Evolutionary conservation across 176 grass and related monocot genomes (phyloP).

Genomic region (Carex myosuroides): DNA sequence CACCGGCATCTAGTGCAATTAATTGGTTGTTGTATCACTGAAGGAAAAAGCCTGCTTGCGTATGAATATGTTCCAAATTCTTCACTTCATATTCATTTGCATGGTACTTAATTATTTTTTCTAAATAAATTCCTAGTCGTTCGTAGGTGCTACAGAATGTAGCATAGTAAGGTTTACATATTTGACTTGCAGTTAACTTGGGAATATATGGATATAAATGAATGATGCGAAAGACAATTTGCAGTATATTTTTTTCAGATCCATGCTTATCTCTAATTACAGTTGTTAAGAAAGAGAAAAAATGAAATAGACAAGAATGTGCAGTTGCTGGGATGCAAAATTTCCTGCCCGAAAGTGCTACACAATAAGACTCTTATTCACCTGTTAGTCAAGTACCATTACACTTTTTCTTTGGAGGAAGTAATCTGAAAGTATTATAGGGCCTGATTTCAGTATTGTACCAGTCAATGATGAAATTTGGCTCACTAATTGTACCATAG

Average conservation of each 20-base stretch:
- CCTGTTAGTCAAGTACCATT: background rate
- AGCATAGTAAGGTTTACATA: background rate
- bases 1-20: conserved; percentile 71
- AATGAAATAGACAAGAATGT: background rate
- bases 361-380: background rate
- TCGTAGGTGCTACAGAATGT: background rate
- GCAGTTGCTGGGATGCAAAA: background rate
- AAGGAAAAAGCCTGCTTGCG: conserved; percentile 64
- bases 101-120: conserved; percentile 46
- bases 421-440: background rate
- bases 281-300: background rate
- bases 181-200: background rate
- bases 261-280: background rate
- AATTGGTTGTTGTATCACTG: conserved; percentile 69
- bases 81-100: conserved; percentile 64
- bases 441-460: background rate
- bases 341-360: background rate
- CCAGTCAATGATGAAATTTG: background rate
- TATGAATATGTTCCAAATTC: conserved; percentile 76
- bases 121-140: background rate
- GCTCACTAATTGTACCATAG: background rate
- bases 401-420: background rate
- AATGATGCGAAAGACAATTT: background rate
- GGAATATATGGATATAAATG: background rate
- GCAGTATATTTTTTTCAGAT: background rate